Conservation (phyloP, 306 rosid species). For the Cucurbita argyrosperma region DNA sequence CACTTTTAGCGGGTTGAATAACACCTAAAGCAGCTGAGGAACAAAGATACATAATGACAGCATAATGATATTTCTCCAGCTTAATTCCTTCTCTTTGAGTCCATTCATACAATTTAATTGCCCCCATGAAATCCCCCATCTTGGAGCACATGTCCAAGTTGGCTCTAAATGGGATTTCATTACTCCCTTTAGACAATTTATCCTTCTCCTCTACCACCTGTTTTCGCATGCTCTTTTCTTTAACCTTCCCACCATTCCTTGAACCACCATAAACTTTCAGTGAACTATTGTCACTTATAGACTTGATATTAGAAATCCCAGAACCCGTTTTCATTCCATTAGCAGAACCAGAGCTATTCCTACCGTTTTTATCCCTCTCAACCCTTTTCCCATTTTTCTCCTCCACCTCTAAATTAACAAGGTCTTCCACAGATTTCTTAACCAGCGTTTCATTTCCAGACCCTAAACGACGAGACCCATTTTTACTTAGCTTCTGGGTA, state of each 20-base stretch:
- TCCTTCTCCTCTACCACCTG: slow-evolving; percentile 18
- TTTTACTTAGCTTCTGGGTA: slow-evolving; percentile 4
- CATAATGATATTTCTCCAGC: slow-evolving; percentile 61
- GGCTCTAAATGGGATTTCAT: slow-evolving; percentile 24
- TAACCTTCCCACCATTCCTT: slow-evolving; percentile 11
- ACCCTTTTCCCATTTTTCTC: slow-evolving; percentile 12
- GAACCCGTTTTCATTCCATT: slow-evolving; percentile 18
- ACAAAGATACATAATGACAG: slow-evolving; percentile 68
- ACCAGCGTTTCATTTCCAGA: slow-evolving; percentile 7
- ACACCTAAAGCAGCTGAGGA: slow-evolving; percentile 85
- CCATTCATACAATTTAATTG: slow-evolving; percentile 51
- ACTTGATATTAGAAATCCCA: slow-evolving; percentile 12
- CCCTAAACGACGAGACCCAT: slow-evolving; percentile 21
- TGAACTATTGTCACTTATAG: not conserved
- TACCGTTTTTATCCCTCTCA: slow-evolving; percentile 12
- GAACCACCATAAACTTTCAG: slow-evolving; percentile 6
- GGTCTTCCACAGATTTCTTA: slow-evolving; percentile 17
- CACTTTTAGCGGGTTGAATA: slow-evolving; percentile 79
- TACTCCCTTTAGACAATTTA: slow-evolving; percentile 21
- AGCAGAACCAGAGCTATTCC: slow-evolving; percentile 13
- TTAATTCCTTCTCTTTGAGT: slow-evolving; percentile 35
- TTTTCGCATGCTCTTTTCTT: slow-evolving; percentile 9
- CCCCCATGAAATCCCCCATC: slow-evolving; percentile 59
- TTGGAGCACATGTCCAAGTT: slow-evolving; percentile 74
- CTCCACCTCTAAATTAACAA: slow-evolving; percentile 23